Base-by-base conservation (phyloP, 116 monocot genomes). In the Zostera marina region DNA sequence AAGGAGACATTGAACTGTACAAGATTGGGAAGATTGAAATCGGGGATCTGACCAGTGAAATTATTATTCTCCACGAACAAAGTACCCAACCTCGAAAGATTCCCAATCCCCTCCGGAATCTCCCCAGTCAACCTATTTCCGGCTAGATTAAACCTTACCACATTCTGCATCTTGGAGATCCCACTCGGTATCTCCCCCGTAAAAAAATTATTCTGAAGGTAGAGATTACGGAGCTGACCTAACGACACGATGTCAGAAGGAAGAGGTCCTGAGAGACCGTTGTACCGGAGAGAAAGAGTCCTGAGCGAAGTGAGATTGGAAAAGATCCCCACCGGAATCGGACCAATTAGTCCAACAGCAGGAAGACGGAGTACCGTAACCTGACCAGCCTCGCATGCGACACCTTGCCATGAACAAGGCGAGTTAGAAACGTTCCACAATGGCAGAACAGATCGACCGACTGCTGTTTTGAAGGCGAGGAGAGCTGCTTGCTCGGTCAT, bases 1-100 rank as follows among this genome's bases (percentile, higher is more conserved):
- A 44, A 74, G 10, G 91, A 91, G 39, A 91, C 76, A 59, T 91
- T 85, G 66, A 91, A 85, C 66, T 63, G 65, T 12, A 6, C 68
- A 12, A 91, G 63, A 26, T 42, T 56, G 19, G 74, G 74, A 23
- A 77, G 72, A 25, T 76, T 56, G 5, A 91, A 58, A 8, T 73
- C 59, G n/a, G 91, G 85, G 62, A 91, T 82, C 75, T 68, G 61
- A 42, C 91, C 91, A 24, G 67, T 56, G 25, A 91, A 45, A 12
- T 26, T n/a, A 63, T 91, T 91, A 14, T 24, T 52, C 48, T 91
- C 70, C 13, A 91, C 69, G 56, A 70, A 72, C 44, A 91, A 68
- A 7, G 77, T 73, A 10, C 54, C 60, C 19, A 91, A 67, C 24
- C 79, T 67, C 41, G 72, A 72, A 13, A 85, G 65, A 14, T 85